These are phyloP conservation scores for Suillus subaureus DNA, from an alignment of 768 basidiomycete genomes.

Conservation along the genomic window DNA sequence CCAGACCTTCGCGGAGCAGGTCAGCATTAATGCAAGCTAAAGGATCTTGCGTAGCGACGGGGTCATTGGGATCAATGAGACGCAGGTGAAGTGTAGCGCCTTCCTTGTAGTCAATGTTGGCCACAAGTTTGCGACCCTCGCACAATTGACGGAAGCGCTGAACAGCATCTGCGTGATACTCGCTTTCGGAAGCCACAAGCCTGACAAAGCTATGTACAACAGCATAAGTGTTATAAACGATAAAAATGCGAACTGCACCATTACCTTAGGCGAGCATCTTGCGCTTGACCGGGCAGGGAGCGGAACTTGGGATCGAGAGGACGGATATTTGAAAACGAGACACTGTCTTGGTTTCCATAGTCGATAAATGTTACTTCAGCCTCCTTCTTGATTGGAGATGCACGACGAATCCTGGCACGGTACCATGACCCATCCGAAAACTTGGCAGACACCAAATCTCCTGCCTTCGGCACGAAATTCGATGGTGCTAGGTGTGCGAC, in stretches of 20 bases:
- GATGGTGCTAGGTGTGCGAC: constrained; percentile 55
- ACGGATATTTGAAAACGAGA: constrained; percentile 81
- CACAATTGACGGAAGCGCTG: constrained; percentile 84
- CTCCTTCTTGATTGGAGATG: constrained; percentile 89
- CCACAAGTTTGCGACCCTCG: constrained; percentile 94
- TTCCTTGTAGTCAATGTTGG: constrained; percentile 91
- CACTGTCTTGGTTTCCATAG: constrained; percentile 91
- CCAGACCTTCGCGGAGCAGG: constrained; percentile 86
- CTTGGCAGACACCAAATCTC: constrained; percentile 92
- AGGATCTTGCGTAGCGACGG: constrained; percentile 65
- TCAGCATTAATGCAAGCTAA: constrained; percentile 86
- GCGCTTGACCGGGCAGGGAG: constrained; percentile 88
- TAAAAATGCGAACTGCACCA: constrained; percentile 6
- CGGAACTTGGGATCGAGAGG: constrained; percentile 92
- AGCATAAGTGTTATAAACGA: constrained; percentile 6
- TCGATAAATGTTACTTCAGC: constrained; percentile 95
- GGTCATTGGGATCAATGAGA: constrained; percentile 86
- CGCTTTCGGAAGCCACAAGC: constrained; percentile 76
- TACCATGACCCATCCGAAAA: constrained; percentile 97
- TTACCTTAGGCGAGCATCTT: constrained; percentile 89
- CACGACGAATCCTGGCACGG: constrained; percentile 85
- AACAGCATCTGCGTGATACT: constrained; percentile 84
- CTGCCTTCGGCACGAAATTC: constrained; percentile 79
- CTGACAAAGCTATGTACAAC: constrained; percentile 72
- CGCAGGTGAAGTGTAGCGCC: constrained; percentile 81